Base-by-base conservation (phyloP, 1,284 basidiomycete species). In the Cerioporus squamosus region DNA sequence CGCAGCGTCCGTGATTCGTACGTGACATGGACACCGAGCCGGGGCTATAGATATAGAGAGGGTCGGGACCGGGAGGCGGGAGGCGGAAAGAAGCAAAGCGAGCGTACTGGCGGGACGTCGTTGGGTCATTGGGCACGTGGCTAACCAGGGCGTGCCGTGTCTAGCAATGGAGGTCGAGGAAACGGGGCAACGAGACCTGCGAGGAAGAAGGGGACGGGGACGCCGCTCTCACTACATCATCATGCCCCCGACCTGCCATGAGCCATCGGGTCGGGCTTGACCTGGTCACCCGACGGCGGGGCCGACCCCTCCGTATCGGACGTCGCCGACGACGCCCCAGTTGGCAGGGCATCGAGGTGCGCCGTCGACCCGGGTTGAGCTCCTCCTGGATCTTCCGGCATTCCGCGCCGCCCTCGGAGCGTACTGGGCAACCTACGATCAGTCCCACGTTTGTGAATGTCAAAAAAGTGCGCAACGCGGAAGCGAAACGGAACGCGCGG, bases 391-490 rank as follows among this genome's bases (percentile, higher is more conserved):
- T 69, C 62, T 78, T 76, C 59, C 76, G 74, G 59, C 84, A 84
- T 46, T 85, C 83, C 3, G 81, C 76, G 22, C 82, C 84, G 53
- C 83, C 82, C 59, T 85, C 82, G 24, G 84, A 84, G 40, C 79
- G 77, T 58, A 85, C 82, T 84, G 63, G 36, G 43, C 55, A 55
- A 46, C 50, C 51, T 61, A 33, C 10, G 40, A 59, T 56, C 61
- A 53, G 57, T 42, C 43, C 33, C 42, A 24, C 24, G 56, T 53
- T 44, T 44, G 46, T 43, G 39, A 23, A 42, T 36, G 23, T 39
- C 46, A 51, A 47, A 51, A 55, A 20, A 18, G 43, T 24, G 49
- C 26, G 47, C 23, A 24, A 18, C 38, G 49, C 49, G 31, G 39
- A 43, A 59, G 23, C 14, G 36, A 52, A 38, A 18, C 23, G 44